Percentiles rank a stretch among this genome's conserved stretches.
Conservation (phyloP, 1,139 yeast genomes). For the Blastobotrys illinoisensis region DNA sequence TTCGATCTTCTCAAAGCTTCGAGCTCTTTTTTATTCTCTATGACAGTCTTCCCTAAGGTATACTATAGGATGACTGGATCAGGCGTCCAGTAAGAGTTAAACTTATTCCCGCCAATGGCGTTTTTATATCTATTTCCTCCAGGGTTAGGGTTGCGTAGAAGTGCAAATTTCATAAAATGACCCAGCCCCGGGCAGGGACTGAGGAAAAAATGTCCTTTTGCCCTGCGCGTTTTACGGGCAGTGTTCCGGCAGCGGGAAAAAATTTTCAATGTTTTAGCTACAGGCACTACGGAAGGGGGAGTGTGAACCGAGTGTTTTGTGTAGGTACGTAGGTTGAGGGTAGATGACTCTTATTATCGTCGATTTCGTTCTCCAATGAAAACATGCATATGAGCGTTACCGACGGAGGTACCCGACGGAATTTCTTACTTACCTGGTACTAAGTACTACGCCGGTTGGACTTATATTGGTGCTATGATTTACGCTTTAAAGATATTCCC, state of each 20-base stretch:
- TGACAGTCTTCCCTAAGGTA: conserved; percentile 4
- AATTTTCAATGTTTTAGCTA: background rate
- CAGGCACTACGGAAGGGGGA: background rate
- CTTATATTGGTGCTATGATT: background rate
- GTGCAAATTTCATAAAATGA: background rate
- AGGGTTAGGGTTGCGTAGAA: background rate
- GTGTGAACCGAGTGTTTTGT: background rate
- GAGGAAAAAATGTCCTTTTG: background rate
- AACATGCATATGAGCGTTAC: background rate
- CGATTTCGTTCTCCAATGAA: background rate
- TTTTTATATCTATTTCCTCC: conserved; percentile 5
- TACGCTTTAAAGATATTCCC: background rate
- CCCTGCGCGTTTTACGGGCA: background rate
- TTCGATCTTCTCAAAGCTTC: background rate
- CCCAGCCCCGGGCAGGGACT: background rate
- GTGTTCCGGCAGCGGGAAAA: background rate
- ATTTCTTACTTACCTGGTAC: background rate
- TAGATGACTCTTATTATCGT: background rate
- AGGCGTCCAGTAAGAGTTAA: conserved; percentile 18
- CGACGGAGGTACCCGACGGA: background rate
- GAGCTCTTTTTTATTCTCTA: background rate
- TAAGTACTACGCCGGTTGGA: background rate
- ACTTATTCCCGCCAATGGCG: conserved; percentile 3
- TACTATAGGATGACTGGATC: conserved; percentile 15
- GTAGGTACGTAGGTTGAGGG: background rate